These are phyloP conservation scores for Claviceps sp. DNA, from an alignment of 2,329 filamentous ascomycete genomes.

Conservation along the genomic window DNA sequence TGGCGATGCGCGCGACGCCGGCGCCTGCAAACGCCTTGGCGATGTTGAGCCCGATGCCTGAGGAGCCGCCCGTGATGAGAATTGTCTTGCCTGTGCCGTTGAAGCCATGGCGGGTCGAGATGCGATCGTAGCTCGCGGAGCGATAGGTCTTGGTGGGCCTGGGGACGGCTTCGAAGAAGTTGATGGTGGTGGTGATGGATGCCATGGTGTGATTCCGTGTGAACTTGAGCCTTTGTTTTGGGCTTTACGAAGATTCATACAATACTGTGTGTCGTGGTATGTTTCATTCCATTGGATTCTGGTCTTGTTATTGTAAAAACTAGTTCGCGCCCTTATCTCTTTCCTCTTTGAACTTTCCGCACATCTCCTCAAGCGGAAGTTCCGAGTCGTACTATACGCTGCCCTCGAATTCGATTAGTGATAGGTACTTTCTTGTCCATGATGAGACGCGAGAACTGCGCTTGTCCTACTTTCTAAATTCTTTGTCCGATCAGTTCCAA, in stretches of 20 bases:
- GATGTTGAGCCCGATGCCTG: neutral
- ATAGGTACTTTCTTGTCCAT: no score
- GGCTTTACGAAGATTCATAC: neutral
- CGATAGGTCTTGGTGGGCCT: neutral
- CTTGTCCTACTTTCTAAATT: no score
- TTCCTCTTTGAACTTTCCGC: no score
- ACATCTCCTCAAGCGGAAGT: no score
- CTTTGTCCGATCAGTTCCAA: no score
- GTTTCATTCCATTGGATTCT: no score
- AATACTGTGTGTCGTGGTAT: neutral
- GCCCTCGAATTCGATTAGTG: no score
- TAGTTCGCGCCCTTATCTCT: no score
- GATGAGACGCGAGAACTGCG: no score
- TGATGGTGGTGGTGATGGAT: neutral
- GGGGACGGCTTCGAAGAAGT: neutral
- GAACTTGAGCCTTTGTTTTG: neutral
- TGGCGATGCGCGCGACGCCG: neutral
- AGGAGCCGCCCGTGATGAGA: neutral
- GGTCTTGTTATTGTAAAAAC: no score
- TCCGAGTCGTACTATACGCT: no score
- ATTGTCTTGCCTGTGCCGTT: neutral
- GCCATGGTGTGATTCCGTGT: neutral
- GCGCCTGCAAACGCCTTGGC: neutral
- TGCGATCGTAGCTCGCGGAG: neutral
- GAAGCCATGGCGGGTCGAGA: conserved; percentile 1